Evolutionary conservation across 2,329 filamentous ascomycete genomes (phyloP), one percentile per base, ranked within the genome.

Genomic region (Neofusicoccum parvum): DNA sequence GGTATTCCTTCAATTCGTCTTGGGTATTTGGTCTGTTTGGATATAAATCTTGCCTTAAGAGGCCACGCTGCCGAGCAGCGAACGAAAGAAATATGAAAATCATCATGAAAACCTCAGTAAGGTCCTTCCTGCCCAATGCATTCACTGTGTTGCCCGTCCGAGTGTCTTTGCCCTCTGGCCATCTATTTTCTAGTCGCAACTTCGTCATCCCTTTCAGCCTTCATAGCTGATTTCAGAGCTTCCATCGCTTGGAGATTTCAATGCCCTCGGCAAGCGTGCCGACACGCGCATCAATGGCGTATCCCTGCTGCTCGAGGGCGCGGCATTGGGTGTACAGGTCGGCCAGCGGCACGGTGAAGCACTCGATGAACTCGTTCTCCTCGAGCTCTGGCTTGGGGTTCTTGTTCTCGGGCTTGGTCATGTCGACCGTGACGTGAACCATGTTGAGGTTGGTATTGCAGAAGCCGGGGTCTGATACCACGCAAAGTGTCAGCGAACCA

Each of bases 311-410:
- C 73, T 93, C 90, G 1, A 93, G 80, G 68, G 76, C 84, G 74
- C 87, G 87, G 73, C 88, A 88, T 73, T 90, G 87, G 0, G 83
- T 83, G 80, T 89, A 92, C 45, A 94, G 76, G 14, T 84, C 80
- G 20, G 78, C 80, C 49, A 94, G 73, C 5, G 88, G 88, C 7
- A 92, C 83, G 9, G 85, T 86, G 72, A 94, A 94, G 39, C 89
- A 88, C 75, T 94, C 90, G 72, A 94, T 94, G 73, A 93, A 94
- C 78, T 94, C 91, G 68, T 88, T 89, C 32, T 93, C 91, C 74
- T 94, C 91, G 6, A 94, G 82, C 73, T 90, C 80, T 0, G 91
- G 88, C 75, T 88, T 69, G 15, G 36, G 83, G 62, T 90, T 82
- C 73, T 89, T 85, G 73, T 94, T 94, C 70, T 88, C 88, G 0